These are phyloP conservation scores for Penicillium ochrochloron DNA, from an alignment of 495 filamentous ascomycete genomes.

Conservation along the genomic window DNA sequence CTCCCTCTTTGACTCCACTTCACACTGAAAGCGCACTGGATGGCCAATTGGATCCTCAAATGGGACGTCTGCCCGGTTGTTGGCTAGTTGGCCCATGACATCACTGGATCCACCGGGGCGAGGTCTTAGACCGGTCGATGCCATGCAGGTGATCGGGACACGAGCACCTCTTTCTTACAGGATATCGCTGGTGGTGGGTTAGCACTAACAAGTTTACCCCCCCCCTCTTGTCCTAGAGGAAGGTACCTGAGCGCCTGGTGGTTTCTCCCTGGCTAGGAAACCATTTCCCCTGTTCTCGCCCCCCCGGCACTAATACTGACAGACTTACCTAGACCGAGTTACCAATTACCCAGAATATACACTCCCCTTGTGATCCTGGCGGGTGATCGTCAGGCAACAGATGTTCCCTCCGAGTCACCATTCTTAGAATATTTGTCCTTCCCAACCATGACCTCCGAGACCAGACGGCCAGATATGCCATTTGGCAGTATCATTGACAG, in stretches of 20 bases:
- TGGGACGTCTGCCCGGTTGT: slow-evolving; percentile 19
- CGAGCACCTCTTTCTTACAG: neutral
- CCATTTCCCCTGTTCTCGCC: slow-evolving; percentile 14
- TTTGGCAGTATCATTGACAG: neutral
- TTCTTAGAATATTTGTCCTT: neutral
- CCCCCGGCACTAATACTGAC: neutral
- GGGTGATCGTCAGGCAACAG: slow-evolving; percentile 41
- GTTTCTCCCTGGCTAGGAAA: slow-evolving; percentile 20
- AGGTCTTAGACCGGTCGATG: slow-evolving; percentile 42
- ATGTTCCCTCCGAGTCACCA: neutral
- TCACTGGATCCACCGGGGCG: slow-evolving; percentile 29
- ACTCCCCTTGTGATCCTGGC: slow-evolving; percentile 28
- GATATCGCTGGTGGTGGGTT: neutral
- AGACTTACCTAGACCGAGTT: slow-evolving; percentile 1
- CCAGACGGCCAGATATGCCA: neutral
- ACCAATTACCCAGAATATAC: neutral
- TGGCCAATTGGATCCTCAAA: neutral
- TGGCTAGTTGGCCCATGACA: slow-evolving; percentile 23
- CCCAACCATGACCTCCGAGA: slow-evolving; percentile 1
- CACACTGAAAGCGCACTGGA: neutral
- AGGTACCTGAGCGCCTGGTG: slow-evolving; percentile 14
- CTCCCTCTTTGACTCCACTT: neutral
- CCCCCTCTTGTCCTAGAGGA: neutral
- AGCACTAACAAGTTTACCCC: neutral
- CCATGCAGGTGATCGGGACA: slow-evolving; percentile 26